Evolutionary conservation across 2,329 filamentous ascomycete species (phyloP).

Genomic region (Ceratocystis smalleyi): DNA sequence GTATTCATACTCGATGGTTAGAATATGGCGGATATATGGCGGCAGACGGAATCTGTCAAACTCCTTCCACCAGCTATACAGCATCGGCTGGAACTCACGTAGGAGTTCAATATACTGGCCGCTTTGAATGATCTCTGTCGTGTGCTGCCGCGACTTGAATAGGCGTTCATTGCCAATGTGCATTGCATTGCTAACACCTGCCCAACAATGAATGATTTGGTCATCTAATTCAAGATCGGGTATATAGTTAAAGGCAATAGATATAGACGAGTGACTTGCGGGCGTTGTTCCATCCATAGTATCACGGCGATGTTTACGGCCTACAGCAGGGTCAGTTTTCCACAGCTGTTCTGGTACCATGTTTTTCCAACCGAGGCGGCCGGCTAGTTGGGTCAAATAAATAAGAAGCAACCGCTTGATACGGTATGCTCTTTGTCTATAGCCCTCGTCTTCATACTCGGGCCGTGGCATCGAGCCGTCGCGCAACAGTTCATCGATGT

Average conservation of each 20-base stretch:
- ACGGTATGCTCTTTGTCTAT: conserved; percentile 61
- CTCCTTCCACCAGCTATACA: conserved; percentile 64
- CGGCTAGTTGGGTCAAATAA: conserved; percentile 87
- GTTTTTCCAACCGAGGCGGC: conserved; percentile 77
- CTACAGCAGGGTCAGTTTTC: conserved; percentile 41
- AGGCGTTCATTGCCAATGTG: conserved; percentile 76
- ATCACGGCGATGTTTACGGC: conserved; percentile 32
- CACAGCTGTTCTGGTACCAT: conserved; percentile 65
- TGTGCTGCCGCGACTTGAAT: conserved; percentile 75
- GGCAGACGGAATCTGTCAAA: conserved; percentile 64
- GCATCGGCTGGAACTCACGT: conserved; percentile 62
- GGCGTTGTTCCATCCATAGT: conserved; percentile 41
- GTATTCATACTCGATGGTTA: conserved; percentile 92
- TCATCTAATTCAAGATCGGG: conserved; percentile 52
- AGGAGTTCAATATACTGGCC: conserved; percentile 71
- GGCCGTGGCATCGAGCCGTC: conserved; percentile 43
- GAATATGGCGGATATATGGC: conserved; percentile 53
- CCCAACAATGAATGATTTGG: conserved; percentile 75
- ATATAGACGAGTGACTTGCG: conserved; percentile 42
- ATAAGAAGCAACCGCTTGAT: conserved; percentile 78
- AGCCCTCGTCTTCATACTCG: conserved; percentile 58
- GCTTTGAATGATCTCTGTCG: conserved; percentile 73
- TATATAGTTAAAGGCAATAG: conserved; percentile 48
- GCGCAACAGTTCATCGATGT: conserved; percentile 56
- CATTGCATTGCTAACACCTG: conserved; percentile 84